Conservation (phyloP, 805 yeast genomes). For the Cyberlindnera sargentensis region DNA sequence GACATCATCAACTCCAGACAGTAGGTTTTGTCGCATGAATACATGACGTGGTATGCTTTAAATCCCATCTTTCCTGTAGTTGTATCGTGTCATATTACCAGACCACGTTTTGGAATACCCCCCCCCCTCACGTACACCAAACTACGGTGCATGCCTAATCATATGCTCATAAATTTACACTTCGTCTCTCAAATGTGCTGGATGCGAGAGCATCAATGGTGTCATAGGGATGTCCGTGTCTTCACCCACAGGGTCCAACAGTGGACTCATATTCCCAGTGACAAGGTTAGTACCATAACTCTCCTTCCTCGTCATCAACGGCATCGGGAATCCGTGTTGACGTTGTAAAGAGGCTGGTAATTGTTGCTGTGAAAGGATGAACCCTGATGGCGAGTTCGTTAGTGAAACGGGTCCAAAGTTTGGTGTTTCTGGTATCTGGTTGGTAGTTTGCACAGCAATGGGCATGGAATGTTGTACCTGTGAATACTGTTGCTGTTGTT, state of each 20-base stretch:
- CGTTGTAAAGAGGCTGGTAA: slow-evolving; percentile 16
- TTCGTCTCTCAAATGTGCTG: background rate
- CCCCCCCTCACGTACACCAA: no score
- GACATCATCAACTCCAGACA: slow-evolving; percentile 91
- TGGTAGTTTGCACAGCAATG: slow-evolving; percentile 4
- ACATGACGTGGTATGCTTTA: background rate
- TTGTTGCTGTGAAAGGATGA: slow-evolving; percentile 14
- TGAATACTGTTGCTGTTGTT: slow-evolving; percentile 3
- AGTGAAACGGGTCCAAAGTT: slow-evolving; percentile 19
- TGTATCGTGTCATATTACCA: no score
- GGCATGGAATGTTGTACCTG: slow-evolving; percentile 4
- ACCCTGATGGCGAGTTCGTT: slow-evolving; percentile 18
- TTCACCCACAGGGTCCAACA: slow-evolving; percentile 12
- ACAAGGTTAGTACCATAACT: slow-evolving; percentile 1
- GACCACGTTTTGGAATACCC: no score
- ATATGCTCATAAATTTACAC: no score
- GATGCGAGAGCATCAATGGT: slow-evolving; percentile 14
- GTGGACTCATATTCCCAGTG: slow-evolving; percentile 17
- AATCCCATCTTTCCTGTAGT: background rate
- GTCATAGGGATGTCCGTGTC: slow-evolving; percentile 21
- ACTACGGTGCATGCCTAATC: no score
- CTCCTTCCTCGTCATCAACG: slow-evolving; percentile 7
- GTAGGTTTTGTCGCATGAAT: slow-evolving; percentile 27
- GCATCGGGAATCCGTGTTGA: slow-evolving; percentile 11
- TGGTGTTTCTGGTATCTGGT: slow-evolving; percentile 17